Percentiles rank a stretch among this genome's conserved stretches.
These are phyloP conservation scores for Drechslerella coelobrocha DNA, from an alignment of 2,329 filamentous ascomycete species.

Conservation along the genomic window DNA sequence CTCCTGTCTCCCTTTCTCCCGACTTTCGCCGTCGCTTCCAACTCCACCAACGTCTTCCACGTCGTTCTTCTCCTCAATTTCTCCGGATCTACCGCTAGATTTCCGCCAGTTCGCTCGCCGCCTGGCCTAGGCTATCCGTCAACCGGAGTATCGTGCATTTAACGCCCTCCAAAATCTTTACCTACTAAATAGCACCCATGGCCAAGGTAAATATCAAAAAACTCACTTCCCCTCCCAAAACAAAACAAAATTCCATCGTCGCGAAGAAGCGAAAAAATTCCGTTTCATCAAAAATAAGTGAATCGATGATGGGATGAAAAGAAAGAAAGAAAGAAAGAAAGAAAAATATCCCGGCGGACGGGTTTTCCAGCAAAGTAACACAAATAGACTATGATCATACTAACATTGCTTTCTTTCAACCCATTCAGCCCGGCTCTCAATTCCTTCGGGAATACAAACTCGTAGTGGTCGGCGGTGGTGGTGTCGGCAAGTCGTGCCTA, in stretches of 20 bases:
- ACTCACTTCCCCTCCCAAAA: background rate
- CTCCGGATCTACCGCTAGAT: background rate
- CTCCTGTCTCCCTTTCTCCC: background rate
- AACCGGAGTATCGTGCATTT: background rate
- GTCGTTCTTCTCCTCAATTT: background rate
- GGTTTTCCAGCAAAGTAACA: background rate
- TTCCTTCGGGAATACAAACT: conserved; percentile 92
- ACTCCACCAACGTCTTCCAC: too few relatives aligned
- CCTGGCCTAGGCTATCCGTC: background rate
- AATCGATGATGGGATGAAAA: too few relatives aligned
- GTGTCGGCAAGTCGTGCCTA: conserved; percentile 98
- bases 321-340: too few relatives aligned
- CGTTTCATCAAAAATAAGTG: background rate
- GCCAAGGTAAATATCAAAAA: conserved; percentile 5
- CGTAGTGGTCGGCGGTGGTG: conserved; percentile 96
- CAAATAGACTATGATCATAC: background rate
- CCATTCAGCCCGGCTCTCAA: conserved; percentile 60
- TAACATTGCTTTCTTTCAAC: conserved; percentile 3
- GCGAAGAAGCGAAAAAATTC: too few relatives aligned
- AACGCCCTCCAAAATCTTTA: background rate
- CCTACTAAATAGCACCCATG: background rate
- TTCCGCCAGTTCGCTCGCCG: background rate
- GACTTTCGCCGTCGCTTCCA: too few relatives aligned
- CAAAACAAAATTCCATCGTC: background rate
- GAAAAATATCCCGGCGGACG: background rate